Evolutionary conservation across 352 stramenopile species (phyloP), one percentile per base, ranked within the genome.

Genomic region (Phytopythium oedochilum): DNA sequence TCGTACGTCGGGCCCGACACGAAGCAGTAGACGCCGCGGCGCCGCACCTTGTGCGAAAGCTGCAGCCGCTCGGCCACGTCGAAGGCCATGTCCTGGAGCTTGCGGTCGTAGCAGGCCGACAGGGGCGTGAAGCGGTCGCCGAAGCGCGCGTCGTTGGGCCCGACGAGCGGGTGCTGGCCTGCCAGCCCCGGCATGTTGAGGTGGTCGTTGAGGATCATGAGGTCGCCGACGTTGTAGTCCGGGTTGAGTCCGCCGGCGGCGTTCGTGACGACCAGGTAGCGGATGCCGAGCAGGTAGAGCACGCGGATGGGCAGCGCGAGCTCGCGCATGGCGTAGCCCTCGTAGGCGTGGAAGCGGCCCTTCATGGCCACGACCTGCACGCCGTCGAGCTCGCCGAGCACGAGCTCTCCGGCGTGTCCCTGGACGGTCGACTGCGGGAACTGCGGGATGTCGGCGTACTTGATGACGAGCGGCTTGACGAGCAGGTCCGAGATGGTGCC

Each of bases 1-100:
- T 99, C 97, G 70, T 98, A 99, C 58, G 96, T 97, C 10, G 96
- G 97, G 22, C 91, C 97, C 5, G 86, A 98, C 11, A 99, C 94
- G 70, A 98, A 99, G 70, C 92, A 98, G 77, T 98, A 99, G 1
- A 92, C 94, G 55, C 89, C 94, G 62, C 95, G 66, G 20, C 68
- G 74, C 28, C 81, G 75, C 34, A 98, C 59, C 68, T 94, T 96
- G 40, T 95, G 63, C 18, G 78, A 60, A 31, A 98, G 76, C 10
- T 80, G 61, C 7, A 98, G 66, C 14, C 91, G 63, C 46, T 94
- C 71, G 2, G 94, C 92, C 17, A 94, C 87, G 14, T 74, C 66
- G 36, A 80, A 53, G 1, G 93, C 90, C 34, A 98, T 58, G 15
- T 88, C 64, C 52, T 96, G 86, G 12, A 99, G 68, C 17, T 87